Conservation (phyloP, 1,139 yeast genomes). For the Suhomyces yuchorum region DNA sequence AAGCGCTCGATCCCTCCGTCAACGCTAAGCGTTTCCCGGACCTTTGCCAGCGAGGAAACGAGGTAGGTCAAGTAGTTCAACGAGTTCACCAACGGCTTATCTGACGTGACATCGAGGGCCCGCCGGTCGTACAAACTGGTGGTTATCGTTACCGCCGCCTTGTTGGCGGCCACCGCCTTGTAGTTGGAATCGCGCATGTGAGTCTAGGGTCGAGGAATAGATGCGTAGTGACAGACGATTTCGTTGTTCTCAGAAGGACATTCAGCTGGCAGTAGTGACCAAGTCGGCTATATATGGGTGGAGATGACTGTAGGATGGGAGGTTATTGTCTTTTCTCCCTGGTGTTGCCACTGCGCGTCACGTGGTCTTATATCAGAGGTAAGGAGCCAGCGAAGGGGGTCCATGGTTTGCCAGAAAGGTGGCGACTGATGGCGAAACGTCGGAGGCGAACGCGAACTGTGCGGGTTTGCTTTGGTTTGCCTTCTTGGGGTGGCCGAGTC, state of each 20-base stretch:
- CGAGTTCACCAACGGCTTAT: slow-evolving; percentile 88
- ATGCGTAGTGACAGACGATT: neutral
- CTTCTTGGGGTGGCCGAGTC: too few relatives aligned
- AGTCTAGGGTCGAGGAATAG: neutral
- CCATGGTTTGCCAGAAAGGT: too few relatives aligned
- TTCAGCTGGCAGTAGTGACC: neutral
- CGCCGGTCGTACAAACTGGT: slow-evolving; percentile 87
- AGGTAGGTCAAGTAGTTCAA: slow-evolving; percentile 85
- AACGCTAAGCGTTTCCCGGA: slow-evolving; percentile 80
- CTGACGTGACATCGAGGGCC: slow-evolving; percentile 88
- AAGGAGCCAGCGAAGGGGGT: neutral
- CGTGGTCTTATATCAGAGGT: neutral
- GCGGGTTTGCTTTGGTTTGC: too few relatives aligned
- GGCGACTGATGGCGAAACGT: too few relatives aligned
- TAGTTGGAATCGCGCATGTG: slow-evolving; percentile 89
- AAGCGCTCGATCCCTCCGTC: slow-evolving; percentile 94
- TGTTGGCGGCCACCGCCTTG: slow-evolving; percentile 73
- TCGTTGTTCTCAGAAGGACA: neutral
- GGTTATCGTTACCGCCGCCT: slow-evolving; percentile 89
- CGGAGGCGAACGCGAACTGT: too few relatives aligned
- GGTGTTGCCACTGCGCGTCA: slow-evolving; percentile 8
- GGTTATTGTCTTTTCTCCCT: neutral
- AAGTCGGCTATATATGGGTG: neutral
- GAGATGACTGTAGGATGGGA: neutral
- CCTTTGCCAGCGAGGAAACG: slow-evolving; percentile 84